These are phyloP conservation scores for Collybia nuda DNA, from an alignment of 768 basidiomycete genomes.

Conservation along the genomic window DNA sequence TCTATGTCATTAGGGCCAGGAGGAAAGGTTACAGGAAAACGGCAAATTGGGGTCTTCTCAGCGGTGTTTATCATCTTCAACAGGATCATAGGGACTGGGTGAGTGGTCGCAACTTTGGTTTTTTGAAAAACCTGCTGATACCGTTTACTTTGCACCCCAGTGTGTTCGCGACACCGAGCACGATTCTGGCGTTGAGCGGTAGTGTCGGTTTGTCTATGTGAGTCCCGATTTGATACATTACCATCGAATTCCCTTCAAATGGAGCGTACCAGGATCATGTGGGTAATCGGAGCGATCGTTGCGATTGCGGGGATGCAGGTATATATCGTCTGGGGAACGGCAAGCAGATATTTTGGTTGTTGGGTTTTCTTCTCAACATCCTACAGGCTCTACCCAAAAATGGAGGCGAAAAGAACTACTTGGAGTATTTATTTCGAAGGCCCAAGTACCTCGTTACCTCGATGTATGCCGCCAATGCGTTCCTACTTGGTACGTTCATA, in stretches of 20 bases:
- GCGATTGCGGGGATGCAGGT: constrained; percentile 39
- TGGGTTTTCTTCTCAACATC: neutral
- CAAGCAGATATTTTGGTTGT: constrained; percentile 13
- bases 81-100: constrained; percentile 44
- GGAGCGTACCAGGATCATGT: constrained; percentile 31
- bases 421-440: constrained; percentile 58
- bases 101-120: constrained; percentile 10
- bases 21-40: constrained; percentile 1
- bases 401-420: constrained; percentile 74
- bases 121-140: neutral
- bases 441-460: constrained; percentile 59
- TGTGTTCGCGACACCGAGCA: constrained; percentile 40
- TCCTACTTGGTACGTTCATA: constrained; percentile 36
- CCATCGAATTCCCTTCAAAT: neutral
- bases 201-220: constrained; percentile 40
- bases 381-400: neutral
- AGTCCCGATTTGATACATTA: constrained; percentile 1
- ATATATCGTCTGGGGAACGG: constrained; percentile 40
- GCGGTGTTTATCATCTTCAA: constrained; percentile 44
- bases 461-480: constrained; percentile 51
- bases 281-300: constrained; percentile 40
- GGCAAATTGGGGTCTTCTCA: constrained; percentile 26
- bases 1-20: too few relatives aligned
- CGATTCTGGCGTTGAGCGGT: constrained; percentile 35
- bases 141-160: constrained; percentile 14